phyloP scores from a whole-genome alignment of 495 filamentous ascomycete genomes.

The Xylaria nigripes region DNA sequence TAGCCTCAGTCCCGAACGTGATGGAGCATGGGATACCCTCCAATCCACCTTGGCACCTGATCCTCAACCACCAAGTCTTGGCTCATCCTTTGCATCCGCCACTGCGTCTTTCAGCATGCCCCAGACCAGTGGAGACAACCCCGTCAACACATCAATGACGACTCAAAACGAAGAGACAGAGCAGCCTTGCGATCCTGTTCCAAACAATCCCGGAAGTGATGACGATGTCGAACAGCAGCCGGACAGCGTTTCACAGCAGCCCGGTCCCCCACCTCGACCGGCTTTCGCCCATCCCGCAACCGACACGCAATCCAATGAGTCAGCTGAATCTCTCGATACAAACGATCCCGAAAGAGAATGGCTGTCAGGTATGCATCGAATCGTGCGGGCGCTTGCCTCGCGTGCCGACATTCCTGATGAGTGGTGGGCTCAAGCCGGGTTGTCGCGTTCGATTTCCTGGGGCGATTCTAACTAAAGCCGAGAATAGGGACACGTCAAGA shows the following conservation, averaged over 20 bases:
- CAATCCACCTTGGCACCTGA: constrained; percentile 74
- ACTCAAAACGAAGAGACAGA: constrained; percentile 26
- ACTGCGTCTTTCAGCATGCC: constrained; percentile 38
- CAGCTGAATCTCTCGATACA: constrained; percentile 15
- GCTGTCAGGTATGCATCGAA: constrained; percentile 56
- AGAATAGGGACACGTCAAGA: neutral
- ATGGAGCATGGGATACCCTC: constrained; percentile 69
- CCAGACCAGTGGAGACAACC: constrained; percentile 26
- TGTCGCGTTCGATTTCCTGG: constrained; percentile 50
- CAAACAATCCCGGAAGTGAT: constrained; percentile 30
- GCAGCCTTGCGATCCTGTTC: constrained; percentile 33
- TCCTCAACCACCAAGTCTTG: constrained; percentile 65
- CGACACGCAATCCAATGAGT: constrained; percentile 4
- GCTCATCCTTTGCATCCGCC: constrained; percentile 70
- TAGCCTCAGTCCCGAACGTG: constrained; percentile 67
- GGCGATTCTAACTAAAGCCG: constrained; percentile 24
- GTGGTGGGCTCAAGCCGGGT: constrained; percentile 67
- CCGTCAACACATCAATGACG: constrained; percentile 31
- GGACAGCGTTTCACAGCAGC: neutral
- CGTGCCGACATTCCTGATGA: constrained; percentile 66
- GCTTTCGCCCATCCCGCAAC: constrained; percentile 32
- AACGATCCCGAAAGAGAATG: constrained; percentile 35
- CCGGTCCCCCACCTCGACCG: constrained; percentile 10
- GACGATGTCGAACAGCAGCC: constrained; percentile 7
- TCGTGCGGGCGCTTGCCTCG: constrained; percentile 56